These are phyloP conservation scores for Verticillium nonalfalfae DNA, from an alignment of 2,329 filamentous ascomycete genomes.

Conservation along the genomic window DNA sequence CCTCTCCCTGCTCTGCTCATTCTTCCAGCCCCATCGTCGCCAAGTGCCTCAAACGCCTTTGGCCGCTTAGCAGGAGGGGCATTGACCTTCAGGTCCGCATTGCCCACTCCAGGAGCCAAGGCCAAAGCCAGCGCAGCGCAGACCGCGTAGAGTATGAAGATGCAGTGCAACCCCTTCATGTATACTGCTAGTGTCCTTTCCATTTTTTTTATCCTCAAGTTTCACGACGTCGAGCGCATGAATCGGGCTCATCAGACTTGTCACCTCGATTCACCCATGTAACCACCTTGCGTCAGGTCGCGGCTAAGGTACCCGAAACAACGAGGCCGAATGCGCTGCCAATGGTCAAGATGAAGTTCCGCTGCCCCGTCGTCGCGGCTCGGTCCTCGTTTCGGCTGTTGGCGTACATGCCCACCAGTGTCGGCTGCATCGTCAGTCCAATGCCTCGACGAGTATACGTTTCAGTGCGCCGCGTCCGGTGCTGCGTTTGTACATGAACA, in stretches of 20 bases:
- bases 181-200: slow-evolving; percentile 17
- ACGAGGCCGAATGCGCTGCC: slow-evolving; percentile 28
- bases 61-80: background rate
- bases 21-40: background rate
- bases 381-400: slow-evolving; percentile 26
- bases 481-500: slow-evolving; percentile 16
- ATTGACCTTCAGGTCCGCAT: slow-evolving; percentile 14
- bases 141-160: slow-evolving; percentile 17
- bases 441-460: slow-evolving; percentile 23
- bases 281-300: slow-evolving; percentile 5
- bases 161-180: slow-evolving; percentile 20
- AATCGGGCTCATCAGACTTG: slow-evolving; percentile 17
- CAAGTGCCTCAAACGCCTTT: background rate
- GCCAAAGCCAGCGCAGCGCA: slow-evolving; percentile 10
- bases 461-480: slow-evolving; percentile 20
- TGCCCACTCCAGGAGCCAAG: slow-evolving; percentile 14
- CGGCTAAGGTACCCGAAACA: slow-evolving; percentile 17
- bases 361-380: slow-evolving; percentile 27
- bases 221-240: slow-evolving; percentile 14
- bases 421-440: slow-evolving; percentile 28
- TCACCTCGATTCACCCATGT: slow-evolving; percentile 5
- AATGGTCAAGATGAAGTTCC: slow-evolving; percentile 30
- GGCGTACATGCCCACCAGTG: slow-evolving; percentile 28
- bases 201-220: slow-evolving; percentile 11
- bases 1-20: background rate